Percentiles rank a stretch among this genome's conserved stretches.
These are phyloP conservation scores for Eragrostis tef DNA, from an alignment of 202 grass and related monocot species.

Conservation along the genomic window DNA sequence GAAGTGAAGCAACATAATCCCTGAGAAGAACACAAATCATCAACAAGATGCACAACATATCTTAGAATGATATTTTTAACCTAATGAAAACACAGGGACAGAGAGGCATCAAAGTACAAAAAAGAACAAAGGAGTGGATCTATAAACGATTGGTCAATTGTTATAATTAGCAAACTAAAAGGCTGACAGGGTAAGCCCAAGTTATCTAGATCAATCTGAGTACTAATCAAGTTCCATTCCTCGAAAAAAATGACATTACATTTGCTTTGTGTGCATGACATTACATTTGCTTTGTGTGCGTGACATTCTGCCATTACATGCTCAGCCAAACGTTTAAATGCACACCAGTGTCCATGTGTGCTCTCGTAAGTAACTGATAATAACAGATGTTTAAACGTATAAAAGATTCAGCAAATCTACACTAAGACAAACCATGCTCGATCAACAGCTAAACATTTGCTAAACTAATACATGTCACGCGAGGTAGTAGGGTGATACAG, in stretches of 20 bases:
- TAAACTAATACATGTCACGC: constrained; percentile 8
- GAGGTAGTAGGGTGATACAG: neutral
- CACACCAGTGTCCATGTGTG: neutral
- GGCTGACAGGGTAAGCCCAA: no score
- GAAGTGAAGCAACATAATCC: constrained; percentile 61
- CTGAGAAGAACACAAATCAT: constrained; percentile 49
- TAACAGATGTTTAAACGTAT: neutral
- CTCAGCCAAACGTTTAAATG: neutral
- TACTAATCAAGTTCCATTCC: no score
- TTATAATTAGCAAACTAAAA: no score
- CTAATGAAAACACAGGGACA: constrained; percentile 35
- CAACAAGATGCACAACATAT: constrained; percentile 29
- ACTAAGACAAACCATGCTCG: neutral
- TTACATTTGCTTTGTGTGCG: neutral
- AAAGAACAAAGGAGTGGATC: no score
- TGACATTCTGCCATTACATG: neutral
- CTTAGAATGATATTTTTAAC: constrained; percentile 21
- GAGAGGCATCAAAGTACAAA: constrained; percentile 26
- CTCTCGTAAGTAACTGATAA: constrained; percentile 26
- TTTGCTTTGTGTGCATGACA: no score
- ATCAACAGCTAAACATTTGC: constrained; percentile 24
- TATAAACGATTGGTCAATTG: no score
- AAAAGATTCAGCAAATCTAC: constrained; percentile 3
- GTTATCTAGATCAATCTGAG: no score
- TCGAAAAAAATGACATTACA: no score